Evolutionary conservation across 257 asterid genomes (phyloP).

Genomic region (Ilex aquifolium): DNA sequence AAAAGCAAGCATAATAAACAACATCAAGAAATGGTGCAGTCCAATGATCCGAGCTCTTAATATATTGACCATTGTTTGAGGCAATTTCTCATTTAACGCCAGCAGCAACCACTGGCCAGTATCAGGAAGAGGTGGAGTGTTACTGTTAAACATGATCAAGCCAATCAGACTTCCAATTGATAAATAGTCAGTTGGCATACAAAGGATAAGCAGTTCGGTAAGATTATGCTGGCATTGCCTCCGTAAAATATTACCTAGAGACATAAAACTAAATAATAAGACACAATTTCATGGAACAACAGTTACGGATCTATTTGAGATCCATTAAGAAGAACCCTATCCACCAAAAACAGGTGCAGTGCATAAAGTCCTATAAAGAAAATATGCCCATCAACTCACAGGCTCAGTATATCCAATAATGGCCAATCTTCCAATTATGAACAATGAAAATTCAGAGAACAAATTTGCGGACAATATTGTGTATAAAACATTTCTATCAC

Average conservation of each 20-base stretch:
- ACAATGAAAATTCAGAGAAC: background rate
- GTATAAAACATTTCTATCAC: too few relatives aligned
- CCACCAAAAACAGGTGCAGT: too few relatives aligned
- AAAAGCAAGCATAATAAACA: slow-evolving; percentile 90
- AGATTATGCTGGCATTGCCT: background rate
- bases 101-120: slow-evolving; percentile 95
- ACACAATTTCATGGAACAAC: background rate
- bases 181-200: background rate
- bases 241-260: background rate
- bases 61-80: slow-evolving; percentile 50
- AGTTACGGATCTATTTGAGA: background rate
- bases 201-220: background rate
- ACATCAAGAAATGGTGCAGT: slow-evolving; percentile 92
- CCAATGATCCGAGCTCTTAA: slow-evolving; percentile 87
- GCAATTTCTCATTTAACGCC: slow-evolving; percentile 72
- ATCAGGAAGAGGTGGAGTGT: slow-evolving; percentile 86
- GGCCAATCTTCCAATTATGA: slow-evolving; percentile 4
- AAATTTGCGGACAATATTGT: too few relatives aligned
- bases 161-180: slow-evolving; percentile 12
- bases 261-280: too few relatives aligned
- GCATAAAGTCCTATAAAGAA: too few relatives aligned
- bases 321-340: background rate
- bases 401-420: background rate
- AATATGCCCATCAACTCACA: too few relatives aligned
- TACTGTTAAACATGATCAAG: slow-evolving; percentile 40